phyloP scores from a whole-genome alignment of 2,329 filamentous ascomycete species.

The Penicillium aurantiogriseum region DNA sequence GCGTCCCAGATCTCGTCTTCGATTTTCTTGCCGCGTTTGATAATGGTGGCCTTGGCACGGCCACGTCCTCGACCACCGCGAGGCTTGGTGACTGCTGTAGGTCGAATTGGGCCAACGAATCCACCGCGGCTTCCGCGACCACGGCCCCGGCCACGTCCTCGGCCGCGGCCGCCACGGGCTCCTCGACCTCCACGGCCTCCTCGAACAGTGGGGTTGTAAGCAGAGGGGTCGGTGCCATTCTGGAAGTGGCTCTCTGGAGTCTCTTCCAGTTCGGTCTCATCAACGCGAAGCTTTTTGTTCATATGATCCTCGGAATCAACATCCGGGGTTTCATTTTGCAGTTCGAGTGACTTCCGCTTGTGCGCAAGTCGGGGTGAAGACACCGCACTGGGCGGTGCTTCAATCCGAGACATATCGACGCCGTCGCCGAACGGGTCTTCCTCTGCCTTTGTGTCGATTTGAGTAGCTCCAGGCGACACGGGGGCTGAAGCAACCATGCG shows the following conservation, averaged over 20 bases:
- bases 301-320: constrained; percentile 14
- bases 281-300: constrained; percentile 34
- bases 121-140: constrained; percentile 37
- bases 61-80: constrained; percentile 33
- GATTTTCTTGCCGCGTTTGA: constrained; percentile 23
- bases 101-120: constrained; percentile 19
- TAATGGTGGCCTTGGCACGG: constrained; percentile 18
- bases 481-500: constrained; percentile 14
- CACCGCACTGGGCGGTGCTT: constrained; percentile 1
- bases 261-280: constrained; percentile 28
- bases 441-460: constrained; percentile 3
- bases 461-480: constrained; percentile 9
- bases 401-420: not conserved
- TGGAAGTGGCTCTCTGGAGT: constrained; percentile 24
- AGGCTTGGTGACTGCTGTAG: constrained; percentile 16
- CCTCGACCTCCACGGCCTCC: constrained; percentile 19
- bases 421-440: not conserved
- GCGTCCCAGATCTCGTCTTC: constrained; percentile 28
- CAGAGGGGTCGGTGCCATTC: constrained; percentile 16
- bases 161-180: constrained; percentile 26
- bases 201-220: constrained; percentile 1
- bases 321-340: constrained; percentile 19
- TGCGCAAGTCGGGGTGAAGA: constrained; percentile 18
- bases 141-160: constrained; percentile 34
- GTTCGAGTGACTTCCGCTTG: constrained; percentile 30